phyloP scores from a whole-genome alignment of 306 rosid species.

The Dryas drummondii region DNA sequence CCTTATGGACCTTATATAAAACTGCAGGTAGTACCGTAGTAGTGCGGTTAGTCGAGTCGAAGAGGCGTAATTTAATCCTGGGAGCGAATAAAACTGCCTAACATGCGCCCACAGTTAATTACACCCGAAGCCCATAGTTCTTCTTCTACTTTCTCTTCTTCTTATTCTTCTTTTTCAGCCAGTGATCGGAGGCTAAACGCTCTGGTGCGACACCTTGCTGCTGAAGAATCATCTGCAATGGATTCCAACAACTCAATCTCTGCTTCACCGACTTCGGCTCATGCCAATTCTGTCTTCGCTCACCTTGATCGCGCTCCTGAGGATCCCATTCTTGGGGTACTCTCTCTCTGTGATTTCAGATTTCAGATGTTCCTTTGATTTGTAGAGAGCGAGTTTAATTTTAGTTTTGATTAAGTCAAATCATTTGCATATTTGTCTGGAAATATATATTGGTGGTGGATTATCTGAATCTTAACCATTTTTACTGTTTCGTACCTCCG shows the following conservation, averaged over 20 bases:
- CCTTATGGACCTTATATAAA: constrained; percentile 6
- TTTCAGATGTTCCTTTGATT: not conserved
- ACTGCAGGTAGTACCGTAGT: too few relatives aligned
- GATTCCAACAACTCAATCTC: constrained; percentile 41
- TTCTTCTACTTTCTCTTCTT: not conserved
- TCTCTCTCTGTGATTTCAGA: not conserved
- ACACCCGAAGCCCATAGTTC: constrained; percentile 23
- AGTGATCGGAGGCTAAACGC: constrained; percentile 70
- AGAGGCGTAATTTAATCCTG: constrained; percentile 5
- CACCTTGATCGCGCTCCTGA: constrained; percentile 88
- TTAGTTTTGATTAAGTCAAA: not conserved
- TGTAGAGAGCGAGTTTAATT: not conserved
- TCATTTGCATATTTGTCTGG: not conserved
- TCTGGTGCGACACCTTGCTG: constrained; percentile 48
- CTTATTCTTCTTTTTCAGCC: constrained; percentile 25
- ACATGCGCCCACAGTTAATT: constrained; percentile 71
- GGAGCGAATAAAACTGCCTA: not conserved
- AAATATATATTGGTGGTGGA: not conserved
- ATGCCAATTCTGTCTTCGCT: constrained; percentile 64
- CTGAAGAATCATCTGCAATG: constrained; percentile 38
- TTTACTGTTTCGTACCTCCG: not conserved
- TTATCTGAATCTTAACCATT: not conserved
- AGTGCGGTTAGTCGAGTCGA: too few relatives aligned
- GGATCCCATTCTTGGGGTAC: constrained; percentile 97
- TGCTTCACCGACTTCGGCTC: constrained; percentile 57